Evolutionary conservation across 495 filamentous ascomycete species (phyloP).

Genomic region (Neurospora tetraspora): DNA sequence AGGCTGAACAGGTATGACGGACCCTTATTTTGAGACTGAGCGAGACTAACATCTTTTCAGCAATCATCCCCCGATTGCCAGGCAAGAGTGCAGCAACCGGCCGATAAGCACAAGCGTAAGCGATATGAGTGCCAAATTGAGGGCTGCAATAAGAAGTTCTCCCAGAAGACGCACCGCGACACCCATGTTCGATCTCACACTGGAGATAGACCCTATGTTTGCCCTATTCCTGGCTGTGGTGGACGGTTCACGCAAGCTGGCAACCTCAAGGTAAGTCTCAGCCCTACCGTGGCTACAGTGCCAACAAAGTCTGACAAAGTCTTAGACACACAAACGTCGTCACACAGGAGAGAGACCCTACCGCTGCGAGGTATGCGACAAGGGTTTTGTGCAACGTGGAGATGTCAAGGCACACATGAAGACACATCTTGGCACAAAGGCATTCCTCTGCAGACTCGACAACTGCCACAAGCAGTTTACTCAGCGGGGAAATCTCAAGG

Average conservation of each 20-base stretch:
- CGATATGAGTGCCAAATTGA: constrained; percentile 67
- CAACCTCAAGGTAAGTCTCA: constrained; percentile 64
- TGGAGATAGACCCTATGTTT: constrained; percentile 82
- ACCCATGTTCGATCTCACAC: constrained; percentile 88
- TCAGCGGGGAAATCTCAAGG: constrained; percentile 83
- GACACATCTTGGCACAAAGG: constrained; percentile 67
- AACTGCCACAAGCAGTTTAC: constrained; percentile 79
- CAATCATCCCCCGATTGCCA: not conserved
- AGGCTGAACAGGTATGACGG: constrained; percentile 5
- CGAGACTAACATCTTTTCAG: not conserved
- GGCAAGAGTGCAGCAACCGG: not conserved
- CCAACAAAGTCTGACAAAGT: constrained; percentile 3
- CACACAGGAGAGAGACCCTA: constrained; percentile 73
- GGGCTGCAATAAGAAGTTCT: constrained; percentile 72
- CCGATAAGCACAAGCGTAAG: constrained; percentile 36
- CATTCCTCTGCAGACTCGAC: constrained; percentile 72
- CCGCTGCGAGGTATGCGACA: constrained; percentile 68
- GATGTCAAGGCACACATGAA: constrained; percentile 82
- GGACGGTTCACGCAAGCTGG: constrained; percentile 86
- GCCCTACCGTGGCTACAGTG: too few species aligned
- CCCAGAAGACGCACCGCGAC: constrained; percentile 88
- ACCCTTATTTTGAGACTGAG: not conserved
- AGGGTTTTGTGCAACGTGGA: constrained; percentile 81
- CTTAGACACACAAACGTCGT: constrained; percentile 19
- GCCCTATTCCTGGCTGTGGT: constrained; percentile 58